A percentile compares a stretch with the other conserved stretches of the same genome.
Evolutionary conservation across 2,329 filamentous ascomycete species (phyloP).

Genomic region (Pseudogymnoascus sp.): DNA sequence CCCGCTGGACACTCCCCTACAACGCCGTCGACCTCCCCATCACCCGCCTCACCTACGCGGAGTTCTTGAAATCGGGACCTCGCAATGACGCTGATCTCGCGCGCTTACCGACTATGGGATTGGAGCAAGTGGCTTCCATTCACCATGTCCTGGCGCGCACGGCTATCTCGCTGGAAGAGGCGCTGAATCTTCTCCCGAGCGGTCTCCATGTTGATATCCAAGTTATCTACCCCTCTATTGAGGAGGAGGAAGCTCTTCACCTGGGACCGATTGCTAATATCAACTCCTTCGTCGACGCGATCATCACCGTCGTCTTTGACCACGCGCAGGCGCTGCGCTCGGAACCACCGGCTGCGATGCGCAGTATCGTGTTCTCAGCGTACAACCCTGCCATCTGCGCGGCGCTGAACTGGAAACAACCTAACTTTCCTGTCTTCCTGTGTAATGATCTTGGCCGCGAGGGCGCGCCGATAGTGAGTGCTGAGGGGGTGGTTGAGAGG

Average conservation of each 20-base stretch:
- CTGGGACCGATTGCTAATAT: constrained; percentile 72
- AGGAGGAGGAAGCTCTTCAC: constrained; percentile 61
- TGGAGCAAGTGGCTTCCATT: constrained; percentile 51
- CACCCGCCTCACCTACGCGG: constrained; percentile 64
- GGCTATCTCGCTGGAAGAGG: constrained; percentile 71
- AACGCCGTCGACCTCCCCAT: constrained; percentile 74
- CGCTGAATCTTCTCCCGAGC: constrained; percentile 63
- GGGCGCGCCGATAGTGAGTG: constrained; percentile 26
- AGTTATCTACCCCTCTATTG: constrained; percentile 70
- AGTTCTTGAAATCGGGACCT: constrained; percentile 47
- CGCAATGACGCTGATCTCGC: constrained; percentile 33
- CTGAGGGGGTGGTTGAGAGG: constrained; percentile 26
- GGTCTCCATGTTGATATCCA: constrained; percentile 88
- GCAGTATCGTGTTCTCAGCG: constrained; percentile 88
- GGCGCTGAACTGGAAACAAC: constrained; percentile 97
- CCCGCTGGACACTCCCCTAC: constrained; percentile 69
- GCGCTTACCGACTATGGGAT: constrained; percentile 37
- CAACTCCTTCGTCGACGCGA: constrained; percentile 76
- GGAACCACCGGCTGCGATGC: constrained; percentile 59
- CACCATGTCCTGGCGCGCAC: constrained; percentile 66
- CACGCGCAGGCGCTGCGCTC: constrained; percentile 67
- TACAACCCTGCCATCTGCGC: constrained; percentile 88
- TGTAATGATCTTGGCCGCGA: constrained; percentile 82
- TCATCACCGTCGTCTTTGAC: constrained; percentile 81
- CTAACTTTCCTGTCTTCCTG: constrained; percentile 91